Evolutionary conservation across 176 grass and related monocot species (phyloP), one percentile per base, ranked within the genome.

Genomic region (Miscanthus lutarioriparius): DNA sequence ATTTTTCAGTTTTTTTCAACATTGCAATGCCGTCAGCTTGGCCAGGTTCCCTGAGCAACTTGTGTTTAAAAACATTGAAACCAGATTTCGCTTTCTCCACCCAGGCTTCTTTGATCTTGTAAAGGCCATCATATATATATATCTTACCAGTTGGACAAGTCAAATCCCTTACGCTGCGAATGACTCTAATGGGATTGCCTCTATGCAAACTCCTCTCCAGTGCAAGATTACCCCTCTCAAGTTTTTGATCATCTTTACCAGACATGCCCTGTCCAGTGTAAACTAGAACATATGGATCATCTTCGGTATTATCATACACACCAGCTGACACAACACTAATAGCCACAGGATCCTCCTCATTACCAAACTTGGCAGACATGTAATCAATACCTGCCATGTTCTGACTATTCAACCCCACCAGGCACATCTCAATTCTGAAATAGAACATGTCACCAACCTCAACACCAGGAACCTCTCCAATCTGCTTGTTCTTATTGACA

Each of bases 361-460:
- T 67, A 27, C 78, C 91, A 78, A 91, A 94, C 33, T 76, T 91
- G 53, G 47, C 26, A 76, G 85, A 86, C 76, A 85, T 91, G 23
- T 93, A 97, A 83, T 97, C 94, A 79, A 93, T 97, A 39, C 91
- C 91, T 3, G 86, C 77, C 69, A 96, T 85, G 69, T 54, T 88
- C 63, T 97, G 91, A 68, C 70, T 75, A 83, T 91, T 91, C 44
- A 97, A 45, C 15, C 94, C 94, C 14, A 97, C 89, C 82, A 97
- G 79, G 77, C 91, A 93, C 89, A 93, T 93, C 83, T 97, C 94
- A 5, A 97, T 91, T 72, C 91, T 88, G 70, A 97, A 97, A 83
- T 93, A 96, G 63, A 91, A 96, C 84, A 96, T 93, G 56, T 96
- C 94, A 75, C 91, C 94, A 64, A 97, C 87, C 72, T 89, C 84